Percentiles rank a stretch among this genome's conserved stretches.
phyloP scores from a whole-genome alignment of 768 basidiomycete genomes.

The Boletus reticulatus region DNA sequence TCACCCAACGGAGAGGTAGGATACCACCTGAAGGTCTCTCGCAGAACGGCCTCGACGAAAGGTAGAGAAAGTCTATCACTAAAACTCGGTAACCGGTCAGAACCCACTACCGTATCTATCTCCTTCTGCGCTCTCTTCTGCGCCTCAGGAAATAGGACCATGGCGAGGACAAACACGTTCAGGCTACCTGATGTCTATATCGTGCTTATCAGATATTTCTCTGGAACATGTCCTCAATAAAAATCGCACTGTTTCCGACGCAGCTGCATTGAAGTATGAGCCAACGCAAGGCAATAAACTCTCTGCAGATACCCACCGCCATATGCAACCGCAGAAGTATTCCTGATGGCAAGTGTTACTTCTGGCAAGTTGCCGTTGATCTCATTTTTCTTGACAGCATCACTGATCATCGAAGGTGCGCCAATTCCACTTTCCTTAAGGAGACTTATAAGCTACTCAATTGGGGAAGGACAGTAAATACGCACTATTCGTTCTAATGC shows the following conservation, averaged over 20 bases:
- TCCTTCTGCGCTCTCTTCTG: slow-evolving; percentile 25
- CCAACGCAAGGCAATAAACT: neutral
- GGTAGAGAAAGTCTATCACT: slow-evolving; percentile 23
- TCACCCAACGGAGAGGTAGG: slow-evolving; percentile 22
- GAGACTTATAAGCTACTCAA: neutral
- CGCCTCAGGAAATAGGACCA: slow-evolving; percentile 26
- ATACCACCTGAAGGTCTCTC: slow-evolving; percentile 25
- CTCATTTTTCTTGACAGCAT: slow-evolving; percentile 19
- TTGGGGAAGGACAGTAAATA: neutral
- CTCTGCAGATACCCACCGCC: slow-evolving; percentile 12
- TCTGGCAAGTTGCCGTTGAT: slow-evolving; percentile 16
- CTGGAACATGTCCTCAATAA: neutral
- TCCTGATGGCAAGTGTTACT: slow-evolving; percentile 18
- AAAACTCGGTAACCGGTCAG: slow-evolving; percentile 20
- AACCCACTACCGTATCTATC: slow-evolving; percentile 22
- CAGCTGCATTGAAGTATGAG: slow-evolving; percentile 18
- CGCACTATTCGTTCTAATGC: slow-evolving; percentile 22
- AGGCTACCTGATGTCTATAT: slow-evolving; percentile 21
- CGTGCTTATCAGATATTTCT: neutral
- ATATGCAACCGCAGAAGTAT: slow-evolving; percentile 23
- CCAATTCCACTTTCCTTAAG: slow-evolving; percentile 16
- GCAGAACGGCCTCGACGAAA: slow-evolving; percentile 23
- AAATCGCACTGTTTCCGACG: slow-evolving; percentile 25
- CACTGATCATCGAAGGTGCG: slow-evolving; percentile 21
- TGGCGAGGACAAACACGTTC: slow-evolving; percentile 26